These are phyloP conservation scores for Alternaria triticimaculans DNA, from an alignment of 2,329 filamentous ascomycete species.

Conservation along the genomic window DNA sequence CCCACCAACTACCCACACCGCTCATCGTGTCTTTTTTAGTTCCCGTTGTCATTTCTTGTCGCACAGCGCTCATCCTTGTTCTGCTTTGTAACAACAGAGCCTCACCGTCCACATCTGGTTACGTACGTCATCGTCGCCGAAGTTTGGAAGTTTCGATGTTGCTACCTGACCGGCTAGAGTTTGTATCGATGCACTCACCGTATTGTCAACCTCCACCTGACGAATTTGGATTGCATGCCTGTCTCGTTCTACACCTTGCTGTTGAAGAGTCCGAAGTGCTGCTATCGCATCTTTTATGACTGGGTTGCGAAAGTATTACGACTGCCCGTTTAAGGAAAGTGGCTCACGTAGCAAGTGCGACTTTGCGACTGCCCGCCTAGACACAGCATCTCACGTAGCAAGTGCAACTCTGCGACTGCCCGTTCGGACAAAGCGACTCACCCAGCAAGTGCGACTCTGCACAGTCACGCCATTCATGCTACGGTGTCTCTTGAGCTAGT, in stretches of 20 bases:
- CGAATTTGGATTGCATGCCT: fast-evolving
- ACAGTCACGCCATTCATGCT: neutral
- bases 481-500: neutral
- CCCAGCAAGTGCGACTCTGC: neutral
- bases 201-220: neutral
- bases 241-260: neutral
- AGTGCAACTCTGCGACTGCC: no score
- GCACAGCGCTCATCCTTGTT: neutral
- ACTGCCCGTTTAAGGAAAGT: neutral
- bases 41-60: neutral
- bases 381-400: neutral
- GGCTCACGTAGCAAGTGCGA: neutral
- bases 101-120: neutral
- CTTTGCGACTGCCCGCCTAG: neutral
- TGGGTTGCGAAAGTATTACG: neutral
- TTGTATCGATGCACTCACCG: neutral
- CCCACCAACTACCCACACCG: neutral
- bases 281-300: neutral
- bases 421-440: no score
- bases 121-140: neutral
- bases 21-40: constrained; percentile 6
- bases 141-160: neutral
- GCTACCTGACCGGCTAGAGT: neutral
- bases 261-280: neutral
- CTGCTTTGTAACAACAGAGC: neutral